Base-by-base conservation (phyloP, 495 filamentous ascomycete genomes). In the Neurospora sp. region DNA sequence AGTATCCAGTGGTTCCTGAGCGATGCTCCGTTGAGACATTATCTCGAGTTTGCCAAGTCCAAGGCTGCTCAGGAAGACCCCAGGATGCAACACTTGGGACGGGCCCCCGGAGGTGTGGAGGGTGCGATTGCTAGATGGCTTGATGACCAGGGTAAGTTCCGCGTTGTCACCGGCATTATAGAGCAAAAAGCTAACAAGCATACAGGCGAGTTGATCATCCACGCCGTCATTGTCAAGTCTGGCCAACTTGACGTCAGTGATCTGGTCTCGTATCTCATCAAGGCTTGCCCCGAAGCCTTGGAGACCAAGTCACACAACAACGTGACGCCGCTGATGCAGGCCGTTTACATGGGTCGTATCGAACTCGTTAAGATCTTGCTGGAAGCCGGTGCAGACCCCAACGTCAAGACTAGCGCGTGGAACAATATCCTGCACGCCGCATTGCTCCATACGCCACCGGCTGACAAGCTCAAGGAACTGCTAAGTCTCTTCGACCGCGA, bases 1-100 rank as follows among this genome's bases (percentile, higher is more conserved):
- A 84, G 84, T 39, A 85, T 89, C 0, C 88, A 93, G 76, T 94
- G 90, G 88, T 91, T 91, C 76, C 78, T 93, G 68, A 87, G 89
- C 48, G 89, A 90, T 40, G 85, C 87, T 0, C 90, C 91, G 0
- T 75, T 84, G 72, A 81, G 89, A 40, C 79, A 84, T 61, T 94
- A 94, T 75, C 76, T 83, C 10, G 84, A 90, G 48, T 94, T 92
- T 74, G 82, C 85, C 14, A 85, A 87, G 59, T 83, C 83, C 9
- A 84, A 91, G 73, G 75, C 75, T 12, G 82, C 84, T 70, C 81
- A 79, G 69, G 81, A 87, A 27, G 87, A 93, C 61, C 79, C 84
- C 45, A 82, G 85, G 16, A 71, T 93, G 35, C 84, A 87, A 73
- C 84, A 86, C 71, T 80, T 93, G 0, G 82, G 82, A 4, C 77